Percentiles rank a stretch among this genome's conserved stretches.
Conservation (phyloP, 1,284 basidiomycete species). For the Schizopora paradoxa region DNA sequence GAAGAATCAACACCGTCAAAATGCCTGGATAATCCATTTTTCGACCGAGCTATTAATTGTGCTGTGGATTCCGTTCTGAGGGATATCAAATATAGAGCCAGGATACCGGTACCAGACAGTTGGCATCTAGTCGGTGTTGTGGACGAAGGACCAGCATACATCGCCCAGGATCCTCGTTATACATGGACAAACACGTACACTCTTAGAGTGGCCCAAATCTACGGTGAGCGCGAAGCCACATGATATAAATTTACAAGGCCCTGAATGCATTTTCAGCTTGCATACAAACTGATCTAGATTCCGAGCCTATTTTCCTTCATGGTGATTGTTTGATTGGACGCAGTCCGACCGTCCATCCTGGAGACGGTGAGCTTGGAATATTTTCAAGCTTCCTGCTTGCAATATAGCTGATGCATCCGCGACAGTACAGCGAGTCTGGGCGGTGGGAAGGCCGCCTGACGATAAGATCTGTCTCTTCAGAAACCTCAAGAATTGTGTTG, state of each 20-base stretch:
- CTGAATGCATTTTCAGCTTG: conserved; percentile 38
- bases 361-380: conserved; percentile 47
- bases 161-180: conserved; percentile 34
- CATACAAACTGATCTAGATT: conserved; percentile 42
- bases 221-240: conserved; percentile 39
- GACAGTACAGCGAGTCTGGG: conserved; percentile 62
- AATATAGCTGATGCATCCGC: conserved; percentile 5
- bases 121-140: conserved; percentile 71
- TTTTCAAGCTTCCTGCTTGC: background rate
- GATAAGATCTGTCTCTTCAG: conserved; percentile 53
- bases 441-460: conserved; percentile 64
- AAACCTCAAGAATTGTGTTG: conserved; percentile 65
- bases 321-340: conserved; percentile 58
- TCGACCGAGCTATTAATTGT: conserved; percentile 46
- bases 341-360: conserved; percentile 65
- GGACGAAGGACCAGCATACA: conserved; percentile 67
- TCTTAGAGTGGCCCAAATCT: conserved; percentile 52
- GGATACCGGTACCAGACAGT: conserved; percentile 64
- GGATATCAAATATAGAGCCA: conserved; percentile 66
- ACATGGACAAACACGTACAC: conserved; percentile 39
- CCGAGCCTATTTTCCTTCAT: conserved; percentile 44
- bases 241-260: background rate
- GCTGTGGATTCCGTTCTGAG: conserved; percentile 58
- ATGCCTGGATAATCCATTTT: conserved; percentile 49
- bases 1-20: conserved; percentile 29